These are phyloP conservation scores for Stipa capillata DNA, from an alignment of 176 grass and related monocot species.

Conservation along the genomic window DNA sequence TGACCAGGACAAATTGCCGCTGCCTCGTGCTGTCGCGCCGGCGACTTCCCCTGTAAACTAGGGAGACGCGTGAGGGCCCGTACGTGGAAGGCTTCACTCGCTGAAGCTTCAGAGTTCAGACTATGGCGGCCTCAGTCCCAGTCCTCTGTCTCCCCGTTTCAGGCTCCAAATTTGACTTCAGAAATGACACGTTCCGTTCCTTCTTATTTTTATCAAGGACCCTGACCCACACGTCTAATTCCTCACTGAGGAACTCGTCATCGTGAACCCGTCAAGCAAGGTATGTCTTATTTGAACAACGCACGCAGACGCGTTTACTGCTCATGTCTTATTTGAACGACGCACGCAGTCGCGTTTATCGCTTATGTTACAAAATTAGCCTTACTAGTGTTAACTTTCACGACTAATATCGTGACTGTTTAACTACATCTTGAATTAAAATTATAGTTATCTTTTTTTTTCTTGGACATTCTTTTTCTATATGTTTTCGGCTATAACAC, in stretches of 20 bases:
- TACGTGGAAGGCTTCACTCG: neutral
- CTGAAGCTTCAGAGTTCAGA: neutral
- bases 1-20: neutral
- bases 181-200: neutral
- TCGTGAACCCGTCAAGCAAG: conserved; percentile 29
- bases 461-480: too few relatives aligned
- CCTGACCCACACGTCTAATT: neutral
- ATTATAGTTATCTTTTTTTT: too few relatives aligned
- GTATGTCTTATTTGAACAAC: neutral
- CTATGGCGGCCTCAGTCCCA: neutral
- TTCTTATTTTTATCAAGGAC: neutral
- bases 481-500: too few relatives aligned
- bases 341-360: too few relatives aligned
- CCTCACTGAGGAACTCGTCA: neutral
- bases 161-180: neutral
- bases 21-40: neutral
- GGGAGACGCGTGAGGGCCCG: neutral
- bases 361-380: too few relatives aligned
- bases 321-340: too few relatives aligned
- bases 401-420: too few relatives aligned
- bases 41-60: neutral
- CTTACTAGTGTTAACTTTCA: too few relatives aligned
- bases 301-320: neutral
- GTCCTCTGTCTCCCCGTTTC: neutral
- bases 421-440: too few relatives aligned